Evolutionary conservation across 2,329 filamentous ascomycete species (phyloP).

Genomic region (Diplodia sapinea): DNA sequence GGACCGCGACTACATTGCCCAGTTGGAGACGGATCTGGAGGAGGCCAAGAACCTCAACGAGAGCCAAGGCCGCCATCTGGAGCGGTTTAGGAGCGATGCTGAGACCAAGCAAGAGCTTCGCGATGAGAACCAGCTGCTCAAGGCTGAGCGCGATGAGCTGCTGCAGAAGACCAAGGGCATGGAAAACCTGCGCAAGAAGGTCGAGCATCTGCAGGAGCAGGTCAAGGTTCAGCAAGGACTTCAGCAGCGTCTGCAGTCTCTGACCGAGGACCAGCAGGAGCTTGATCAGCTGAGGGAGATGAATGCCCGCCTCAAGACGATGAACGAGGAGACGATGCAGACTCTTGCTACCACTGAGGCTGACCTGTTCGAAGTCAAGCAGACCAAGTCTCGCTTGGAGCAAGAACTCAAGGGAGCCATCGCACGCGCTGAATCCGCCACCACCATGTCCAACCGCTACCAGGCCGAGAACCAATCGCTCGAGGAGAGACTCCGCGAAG

Average conservation of each 20-base stretch:
- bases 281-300: constrained; percentile 53
- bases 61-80: constrained; percentile 54
- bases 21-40: constrained; percentile 55
- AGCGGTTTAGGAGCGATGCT: constrained; percentile 50
- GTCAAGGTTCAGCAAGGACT: constrained; percentile 52
- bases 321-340: constrained; percentile 58
- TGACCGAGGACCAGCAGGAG: constrained; percentile 53
- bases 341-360: constrained; percentile 58
- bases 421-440: constrained; percentile 55
- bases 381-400: constrained; percentile 54
- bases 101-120: constrained; percentile 56
- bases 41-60: constrained; percentile 52
- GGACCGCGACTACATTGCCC: constrained; percentile 57
- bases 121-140: constrained; percentile 57
- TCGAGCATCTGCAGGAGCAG: constrained; percentile 56
- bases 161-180: constrained; percentile 57
- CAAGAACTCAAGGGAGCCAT: constrained; percentile 55
- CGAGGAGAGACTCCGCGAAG: constrained; percentile 52
- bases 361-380: constrained; percentile 58
- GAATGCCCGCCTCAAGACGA: constrained; percentile 54
- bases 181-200: constrained; percentile 61
- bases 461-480: constrained; percentile 56
- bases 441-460: constrained; percentile 55
- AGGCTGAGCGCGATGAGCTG: constrained; percentile 57
- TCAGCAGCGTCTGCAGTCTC: constrained; percentile 53